Conservation (phyloP, 164 flowering plant species). For the Hamamelis virginiana region DNA sequence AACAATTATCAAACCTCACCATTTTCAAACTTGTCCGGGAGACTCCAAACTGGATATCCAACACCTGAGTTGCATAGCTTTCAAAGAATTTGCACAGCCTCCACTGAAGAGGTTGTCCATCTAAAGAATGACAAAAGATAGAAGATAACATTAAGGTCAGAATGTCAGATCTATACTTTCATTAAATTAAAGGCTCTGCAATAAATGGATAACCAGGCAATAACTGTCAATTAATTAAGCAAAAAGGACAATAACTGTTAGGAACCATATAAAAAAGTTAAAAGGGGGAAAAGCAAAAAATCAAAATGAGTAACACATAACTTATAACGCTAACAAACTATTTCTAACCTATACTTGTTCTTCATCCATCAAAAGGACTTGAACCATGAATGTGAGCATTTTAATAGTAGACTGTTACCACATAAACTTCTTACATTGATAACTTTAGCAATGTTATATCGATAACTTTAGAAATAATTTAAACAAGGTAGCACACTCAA, state of each 20-base stretch:
- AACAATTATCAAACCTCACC: conserved; percentile 45
- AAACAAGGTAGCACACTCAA: neutral
- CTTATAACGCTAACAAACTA: too few relatives aligned
- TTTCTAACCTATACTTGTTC: too few relatives aligned
- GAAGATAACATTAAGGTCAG: neutral
- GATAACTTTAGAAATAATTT: neutral
- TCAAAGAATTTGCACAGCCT: conserved; percentile 64
- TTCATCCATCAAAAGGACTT: too few relatives aligned
- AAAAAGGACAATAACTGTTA: too few relatives aligned
- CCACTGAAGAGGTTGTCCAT: conserved; percentile 56
- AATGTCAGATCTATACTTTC: neutral
- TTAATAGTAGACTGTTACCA: too few relatives aligned
- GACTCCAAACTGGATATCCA: conserved; percentile 77
- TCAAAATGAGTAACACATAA: too few relatives aligned
- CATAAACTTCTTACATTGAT: too few relatives aligned
- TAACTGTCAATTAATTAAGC: too few relatives aligned
- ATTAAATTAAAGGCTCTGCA: neutral
- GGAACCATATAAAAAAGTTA: neutral
- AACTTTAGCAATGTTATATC: too few relatives aligned
- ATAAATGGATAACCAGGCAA: neutral
- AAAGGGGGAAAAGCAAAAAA: neutral
- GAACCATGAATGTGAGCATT: too few relatives aligned
- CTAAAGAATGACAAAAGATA: conserved; percentile 29
- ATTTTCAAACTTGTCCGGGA: conserved; percentile 54
- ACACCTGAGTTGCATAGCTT: conserved; percentile 34